Base-by-base conservation (phyloP, 2,329 filamentous ascomycete species). In the Chaetomiaceae sp. region DNA sequence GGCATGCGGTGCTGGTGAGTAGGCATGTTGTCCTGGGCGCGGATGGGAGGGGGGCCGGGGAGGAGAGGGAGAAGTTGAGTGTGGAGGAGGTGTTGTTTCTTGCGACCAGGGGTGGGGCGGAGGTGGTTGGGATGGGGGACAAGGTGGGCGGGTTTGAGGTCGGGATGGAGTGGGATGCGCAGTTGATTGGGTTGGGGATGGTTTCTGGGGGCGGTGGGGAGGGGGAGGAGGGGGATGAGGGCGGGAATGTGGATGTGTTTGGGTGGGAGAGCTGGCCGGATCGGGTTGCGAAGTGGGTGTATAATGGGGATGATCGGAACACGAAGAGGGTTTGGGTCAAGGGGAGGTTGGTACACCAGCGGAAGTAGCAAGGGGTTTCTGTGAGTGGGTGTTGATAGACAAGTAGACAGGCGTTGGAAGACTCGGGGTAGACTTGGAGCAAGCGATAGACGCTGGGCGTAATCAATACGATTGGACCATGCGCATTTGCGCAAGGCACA, bases 211-310 rank as follows among this genome's bases (percentile, higher is more conserved):
- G 73, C 3, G 75, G 75, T 0, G 63, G 63, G 19, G 54, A 64
- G 25, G 63, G 56, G 15, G 61, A 57, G 37, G 65, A 58, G 4
- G 60, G 59, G 60, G 19, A 55, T 1, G 74, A 78, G 3, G 71
- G 72, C 1, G 84, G 86, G 0, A 83, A 85, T 43, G 89, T 96
- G 0, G 91, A 96, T 69, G 69, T 96, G 0, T 99, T 96, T 74
- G 91, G 91, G 1, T 90, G 86, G 81, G 92, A 97, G 78, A 81
- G 66, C n/a, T 95, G 88, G 89, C 82, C 87, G 36, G 89, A 97
- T 64, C 82, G 77, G 65, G 73, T 97, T 11, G 88, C 89, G 48
- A 99, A 99, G 76, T 99, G 94, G 94, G 76, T 97, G 57, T 99
- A 88, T 72, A 88, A 83, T 60, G 94, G 94, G 0, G 91, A 97